phyloP scores from a whole-genome alignment of 1,284 basidiomycete species.

The Ganoderma leucocontextum region DNA sequence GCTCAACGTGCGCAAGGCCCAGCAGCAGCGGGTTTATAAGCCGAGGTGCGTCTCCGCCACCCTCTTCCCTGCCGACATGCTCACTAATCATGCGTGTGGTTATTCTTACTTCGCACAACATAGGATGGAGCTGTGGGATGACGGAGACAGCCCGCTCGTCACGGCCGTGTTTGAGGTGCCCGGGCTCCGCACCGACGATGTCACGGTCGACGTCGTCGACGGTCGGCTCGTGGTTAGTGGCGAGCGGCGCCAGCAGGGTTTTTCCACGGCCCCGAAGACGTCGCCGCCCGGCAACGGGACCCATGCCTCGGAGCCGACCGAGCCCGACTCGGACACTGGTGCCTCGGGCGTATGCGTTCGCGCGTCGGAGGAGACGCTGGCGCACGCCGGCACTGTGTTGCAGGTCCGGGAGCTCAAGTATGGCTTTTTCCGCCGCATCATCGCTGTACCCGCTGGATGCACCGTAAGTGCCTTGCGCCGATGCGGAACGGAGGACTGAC shows the following conservation, averaged over 20 bases:
- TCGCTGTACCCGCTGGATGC: slow-evolving; percentile 37
- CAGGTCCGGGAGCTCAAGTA: slow-evolving; percentile 60
- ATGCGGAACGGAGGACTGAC: slow-evolving; percentile 6
- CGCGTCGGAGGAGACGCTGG: neutral
- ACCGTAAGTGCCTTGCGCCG: slow-evolving; percentile 16
- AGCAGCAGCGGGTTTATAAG: slow-evolving; percentile 30
- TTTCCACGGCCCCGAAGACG: slow-evolving; percentile 8
- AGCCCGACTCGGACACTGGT: neutral
- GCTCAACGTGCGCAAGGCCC: slow-evolving; percentile 15
- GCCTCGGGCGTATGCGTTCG: slow-evolving; percentile 14
- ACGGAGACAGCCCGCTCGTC: slow-evolving; percentile 50
- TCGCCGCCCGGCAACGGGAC: neutral
- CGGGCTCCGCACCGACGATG: slow-evolving; percentile 56
- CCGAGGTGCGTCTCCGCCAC: slow-evolving; percentile 24
- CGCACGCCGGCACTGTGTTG: slow-evolving; percentile 21
- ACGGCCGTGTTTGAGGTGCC: slow-evolving; percentile 64
- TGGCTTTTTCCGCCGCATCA: slow-evolving; percentile 56
- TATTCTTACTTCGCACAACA: neutral
- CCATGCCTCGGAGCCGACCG: neutral
- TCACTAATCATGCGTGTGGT: slow-evolving; percentile 3
- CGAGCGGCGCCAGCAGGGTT: slow-evolving; percentile 46
- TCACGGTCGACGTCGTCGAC: slow-evolving; percentile 53
- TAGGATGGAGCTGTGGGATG: slow-evolving; percentile 65
- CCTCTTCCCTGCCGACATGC: neutral
- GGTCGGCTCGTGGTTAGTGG: slow-evolving; percentile 57